Conservation (phyloP, 345 rosid genomes). For the Odontarrhena argentea region DNA sequence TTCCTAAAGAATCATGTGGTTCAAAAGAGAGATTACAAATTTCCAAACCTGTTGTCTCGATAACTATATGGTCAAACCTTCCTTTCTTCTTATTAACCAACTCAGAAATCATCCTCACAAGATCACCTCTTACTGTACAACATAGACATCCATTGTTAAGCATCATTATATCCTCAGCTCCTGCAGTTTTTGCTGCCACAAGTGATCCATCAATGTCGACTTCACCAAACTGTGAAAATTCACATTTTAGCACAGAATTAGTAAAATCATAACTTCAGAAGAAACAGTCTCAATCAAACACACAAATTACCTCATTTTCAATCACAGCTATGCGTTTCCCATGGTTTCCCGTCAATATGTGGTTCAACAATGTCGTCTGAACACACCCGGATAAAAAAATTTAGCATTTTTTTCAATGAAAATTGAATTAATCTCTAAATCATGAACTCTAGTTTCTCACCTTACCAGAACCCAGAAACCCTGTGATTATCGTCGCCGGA, state of each 20-base stretch:
- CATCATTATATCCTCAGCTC: constrained; percentile 86
- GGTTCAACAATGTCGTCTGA: constrained; percentile 91
- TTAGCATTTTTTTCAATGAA: background rate
- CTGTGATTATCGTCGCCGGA: constrained; percentile 93
- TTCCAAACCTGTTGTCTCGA: constrained; percentile 92
- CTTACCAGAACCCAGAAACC: constrained; percentile 94
- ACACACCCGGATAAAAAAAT: constrained; percentile 23
- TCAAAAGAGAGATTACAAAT: background rate
- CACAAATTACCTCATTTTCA: constrained; percentile 75
- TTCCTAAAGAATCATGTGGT: background rate
- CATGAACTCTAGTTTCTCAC: constrained; percentile 33
- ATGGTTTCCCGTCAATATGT: constrained; percentile 84
- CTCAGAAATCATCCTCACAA: constrained; percentile 90
- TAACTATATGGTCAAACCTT: constrained; percentile 84
- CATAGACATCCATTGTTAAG: constrained; percentile 97
- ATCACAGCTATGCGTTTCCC: constrained; percentile 95
- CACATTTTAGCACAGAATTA: constrained; percentile 18
- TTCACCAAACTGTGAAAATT: constrained; percentile 75
- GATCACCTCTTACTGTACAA: constrained; percentile 97
- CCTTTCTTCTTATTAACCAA: constrained; percentile 78
- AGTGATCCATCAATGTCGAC: constrained; percentile 93
- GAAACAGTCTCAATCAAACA: background rate
- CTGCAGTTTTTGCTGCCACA: constrained; percentile 84
- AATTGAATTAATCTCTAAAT: background rate
- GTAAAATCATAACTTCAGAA: background rate